A percentile compares a stretch with the other conserved stretches of the same genome.
Evolutionary conservation across 2,329 filamentous ascomycete species (phyloP).

Genomic region (Botrytis porri): DNA sequence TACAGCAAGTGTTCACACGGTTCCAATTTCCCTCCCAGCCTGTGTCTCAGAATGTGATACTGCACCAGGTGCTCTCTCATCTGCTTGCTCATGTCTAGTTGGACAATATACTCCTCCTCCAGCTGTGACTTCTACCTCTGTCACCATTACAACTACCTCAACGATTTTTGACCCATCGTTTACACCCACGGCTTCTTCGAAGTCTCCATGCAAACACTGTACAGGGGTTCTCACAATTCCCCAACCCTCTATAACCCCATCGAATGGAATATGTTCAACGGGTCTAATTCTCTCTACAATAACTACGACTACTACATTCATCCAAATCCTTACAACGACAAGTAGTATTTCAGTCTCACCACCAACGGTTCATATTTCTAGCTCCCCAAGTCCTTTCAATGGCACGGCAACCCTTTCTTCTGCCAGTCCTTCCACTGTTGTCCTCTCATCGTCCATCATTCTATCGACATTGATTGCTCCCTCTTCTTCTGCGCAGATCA

Average conservation of each 20-base stretch:
- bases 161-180: neutral
- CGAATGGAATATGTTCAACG: neutral
- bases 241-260: neutral
- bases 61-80: neutral
- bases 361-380: neutral
- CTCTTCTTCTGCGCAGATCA: neutral
- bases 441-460: neutral
- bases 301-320: slow-evolving; percentile 12
- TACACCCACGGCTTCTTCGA: neutral
- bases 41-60: neutral
- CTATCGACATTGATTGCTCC: neutral
- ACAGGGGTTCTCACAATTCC: neutral
- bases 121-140: neutral
- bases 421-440: neutral
- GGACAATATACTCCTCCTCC: neutral
- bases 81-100: neutral
- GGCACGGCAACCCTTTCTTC: neutral
- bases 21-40: neutral
- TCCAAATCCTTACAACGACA: neutral
- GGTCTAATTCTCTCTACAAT: slow-evolving; percentile 2
- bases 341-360: neutral
- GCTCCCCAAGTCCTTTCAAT: neutral
- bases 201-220: neutral
- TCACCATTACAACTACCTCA: neutral
- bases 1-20: neutral